phyloP scores from a whole-genome alignment of 1,139 yeast species.

The Scheffersomyces lignicola region DNA sequence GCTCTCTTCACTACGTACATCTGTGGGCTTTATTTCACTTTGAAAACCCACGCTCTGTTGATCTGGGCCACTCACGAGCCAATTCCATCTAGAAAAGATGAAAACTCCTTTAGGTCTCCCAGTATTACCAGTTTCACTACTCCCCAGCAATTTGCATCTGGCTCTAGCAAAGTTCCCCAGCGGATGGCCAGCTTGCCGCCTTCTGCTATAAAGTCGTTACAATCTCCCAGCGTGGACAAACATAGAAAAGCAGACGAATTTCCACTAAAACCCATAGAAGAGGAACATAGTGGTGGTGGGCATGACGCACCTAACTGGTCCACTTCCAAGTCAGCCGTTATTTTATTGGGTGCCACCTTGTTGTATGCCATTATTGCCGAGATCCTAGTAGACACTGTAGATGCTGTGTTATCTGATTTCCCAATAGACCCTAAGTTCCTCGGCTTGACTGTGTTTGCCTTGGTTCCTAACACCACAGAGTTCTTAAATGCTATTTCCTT shows the following conservation, averaged over 20 bases:
- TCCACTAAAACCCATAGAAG: conserved; percentile 13
- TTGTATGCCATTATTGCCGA: conserved; percentile 94
- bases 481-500: conserved; percentile 95
- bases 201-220: conserved; percentile 13
- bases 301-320: conserved; percentile 99
- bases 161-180: background rate
- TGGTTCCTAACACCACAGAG: conserved; percentile 96
- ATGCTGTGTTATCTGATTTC: conserved; percentile 72
- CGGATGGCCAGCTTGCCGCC: conserved; percentile 8
- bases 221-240: conserved; percentile 22
- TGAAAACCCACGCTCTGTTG: conserved; percentile 93
- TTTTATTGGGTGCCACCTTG: conserved; percentile 79
- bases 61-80: conserved; percentile 77
- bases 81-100: conserved; percentile 17
- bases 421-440: conserved; percentile 87
- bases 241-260: conserved; percentile 8
- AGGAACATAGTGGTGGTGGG: conserved; percentile 53
- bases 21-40: conserved; percentile 90
- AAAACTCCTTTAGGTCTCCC: conserved; percentile 29
- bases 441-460: conserved; percentile 91
- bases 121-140: conserved; percentile 33
- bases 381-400: conserved; percentile 90
- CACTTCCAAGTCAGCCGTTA: conserved; percentile 78
- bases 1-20: conserved; percentile 80
- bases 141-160: conserved; percentile 11